A percentile compares a stretch with the other conserved stretches of the same genome.
Conservation (phyloP, 1,139 yeast genomes). For the Hyphopichia wangnamkhiaoensis region DNA sequence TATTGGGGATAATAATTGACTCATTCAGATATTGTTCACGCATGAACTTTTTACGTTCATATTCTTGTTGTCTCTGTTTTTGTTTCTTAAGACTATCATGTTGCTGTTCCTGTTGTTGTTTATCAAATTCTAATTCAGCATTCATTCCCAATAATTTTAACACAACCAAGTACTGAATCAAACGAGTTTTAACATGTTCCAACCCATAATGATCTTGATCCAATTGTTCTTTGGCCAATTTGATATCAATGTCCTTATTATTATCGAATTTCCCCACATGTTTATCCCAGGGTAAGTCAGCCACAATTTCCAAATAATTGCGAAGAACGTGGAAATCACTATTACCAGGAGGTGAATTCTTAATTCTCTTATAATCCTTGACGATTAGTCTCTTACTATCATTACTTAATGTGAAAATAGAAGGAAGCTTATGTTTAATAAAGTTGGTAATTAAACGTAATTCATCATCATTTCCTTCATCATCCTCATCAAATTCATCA, state of each 20-base stretch:
- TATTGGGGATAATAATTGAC: conserved; percentile 37
- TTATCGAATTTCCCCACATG: conserved; percentile 38
- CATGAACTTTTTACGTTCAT: conserved; percentile 6
- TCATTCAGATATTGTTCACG: conserved; percentile 10
- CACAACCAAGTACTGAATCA: conserved; percentile 80
- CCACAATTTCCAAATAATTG: conserved; percentile 68
- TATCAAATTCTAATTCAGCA: conserved; percentile 30
- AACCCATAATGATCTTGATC: conserved; percentile 86
- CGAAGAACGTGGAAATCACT: conserved; percentile 76
- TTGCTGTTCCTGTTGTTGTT: conserved; percentile 11
- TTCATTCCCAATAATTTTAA: conserved; percentile 58
- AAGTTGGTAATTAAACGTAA: conserved; percentile 45
- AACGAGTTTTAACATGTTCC: conserved; percentile 75
- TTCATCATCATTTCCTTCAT: conserved; percentile 49
- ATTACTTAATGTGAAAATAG: conserved; percentile 31
- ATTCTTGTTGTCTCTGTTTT: conserved; percentile 4
- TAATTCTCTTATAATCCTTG: conserved; percentile 66
- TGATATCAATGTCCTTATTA: conserved; percentile 53
- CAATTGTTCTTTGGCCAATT: conserved; percentile 57
- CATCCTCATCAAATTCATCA: conserved; percentile 26
- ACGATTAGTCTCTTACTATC: conserved; percentile 60
- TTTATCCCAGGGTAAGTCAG: conserved; percentile 66
- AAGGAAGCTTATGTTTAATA: conserved; percentile 47
- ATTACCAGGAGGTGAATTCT: conserved; percentile 63
- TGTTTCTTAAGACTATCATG: conserved; percentile 11